Conservation (phyloP, 495 filamentous ascomycete species). For the Podospora pseudoanserina region DNA sequence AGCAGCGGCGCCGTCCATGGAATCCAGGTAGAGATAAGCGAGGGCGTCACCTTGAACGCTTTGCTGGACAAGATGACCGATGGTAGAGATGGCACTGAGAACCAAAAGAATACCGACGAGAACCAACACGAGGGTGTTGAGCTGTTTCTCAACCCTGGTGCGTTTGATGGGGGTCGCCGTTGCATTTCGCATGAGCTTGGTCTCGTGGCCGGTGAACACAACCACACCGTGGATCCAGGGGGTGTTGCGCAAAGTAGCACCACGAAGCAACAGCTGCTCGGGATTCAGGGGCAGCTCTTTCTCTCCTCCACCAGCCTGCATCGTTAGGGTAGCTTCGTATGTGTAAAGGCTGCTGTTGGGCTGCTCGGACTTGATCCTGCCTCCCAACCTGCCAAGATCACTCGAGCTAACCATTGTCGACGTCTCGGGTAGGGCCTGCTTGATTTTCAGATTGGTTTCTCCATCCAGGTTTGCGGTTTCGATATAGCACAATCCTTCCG, state of each 20-base stretch:
- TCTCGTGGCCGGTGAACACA: constrained; percentile 98
- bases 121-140: constrained; percentile 91
- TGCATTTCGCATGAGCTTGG: constrained; percentile 98
- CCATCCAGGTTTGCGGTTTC: constrained; percentile 98
- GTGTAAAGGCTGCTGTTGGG: constrained; percentile 99
- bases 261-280: constrained; percentile 70
- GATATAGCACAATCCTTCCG: constrained; percentile 97
- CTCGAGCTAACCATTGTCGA: constrained; percentile 78
- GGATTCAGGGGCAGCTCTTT: constrained; percentile 83
- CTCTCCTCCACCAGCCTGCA: constrained; percentile 90
- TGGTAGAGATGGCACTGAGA: constrained; percentile 83
- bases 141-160: constrained; percentile 86
- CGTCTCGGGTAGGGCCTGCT: constrained; percentile 95
- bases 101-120: constrained; percentile 78
- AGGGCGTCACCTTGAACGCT: constrained; percentile 56
- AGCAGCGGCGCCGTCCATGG: constrained; percentile 39
- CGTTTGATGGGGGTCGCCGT: constrained; percentile 97
- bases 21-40: constrained; percentile 65
- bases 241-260: constrained; percentile 92
- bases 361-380: constrained; percentile 88
- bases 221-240: constrained; percentile 97
- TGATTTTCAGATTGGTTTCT: constrained; percentile 98
- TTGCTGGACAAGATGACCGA: constrained; percentile 82
- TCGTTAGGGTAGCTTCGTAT: constrained; percentile 93
- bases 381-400: constrained; percentile 82